Evolutionary conservation across 1,284 basidiomycete species (phyloP).

Genomic region (Coriolopsis trogii): DNA sequence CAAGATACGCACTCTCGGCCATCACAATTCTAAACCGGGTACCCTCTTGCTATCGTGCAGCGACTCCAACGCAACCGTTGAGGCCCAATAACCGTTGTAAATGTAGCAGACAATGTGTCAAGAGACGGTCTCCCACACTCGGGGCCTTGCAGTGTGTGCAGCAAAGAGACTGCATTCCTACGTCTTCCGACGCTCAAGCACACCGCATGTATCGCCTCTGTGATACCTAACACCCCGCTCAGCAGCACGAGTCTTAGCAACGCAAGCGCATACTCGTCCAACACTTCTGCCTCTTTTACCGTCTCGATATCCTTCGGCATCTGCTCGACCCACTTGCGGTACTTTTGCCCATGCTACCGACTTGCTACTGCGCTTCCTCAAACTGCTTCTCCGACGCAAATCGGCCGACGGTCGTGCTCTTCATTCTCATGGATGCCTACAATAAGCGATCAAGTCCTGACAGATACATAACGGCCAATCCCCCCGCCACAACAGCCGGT

Average conservation of each 20-base stretch:
- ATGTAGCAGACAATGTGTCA: too few relatives aligned
- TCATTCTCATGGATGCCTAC: conserved; percentile 34
- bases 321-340: conserved; percentile 57
- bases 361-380: conserved; percentile 60
- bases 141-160: too few relatives aligned
- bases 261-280: conserved; percentile 48
- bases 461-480: too few relatives aligned
- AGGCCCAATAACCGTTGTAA: too few relatives aligned
- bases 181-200: conserved; percentile 59
- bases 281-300: conserved; percentile 54
- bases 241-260: conserved; percentile 17
- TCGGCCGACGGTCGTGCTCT: conserved; percentile 28
- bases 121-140: too few relatives aligned
- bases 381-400: conserved; percentile 60
- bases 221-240: conserved; percentile 60
- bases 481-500: too few relatives aligned
- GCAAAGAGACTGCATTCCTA: too few relatives aligned
- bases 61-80: too few relatives aligned
- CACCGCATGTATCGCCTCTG: conserved; percentile 55
- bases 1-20: too few relatives aligned
- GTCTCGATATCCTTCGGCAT: conserved; percentile 56
- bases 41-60: too few relatives aligned
- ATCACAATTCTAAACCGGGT: too few relatives aligned
- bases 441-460: too few relatives aligned
- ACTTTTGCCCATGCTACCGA: conserved; percentile 76